Evolutionary conservation across 768 basidiomycete species (phyloP), one percentile per base, ranked within the genome.

Genomic region (Stropharia rugosoannulata): DNA sequence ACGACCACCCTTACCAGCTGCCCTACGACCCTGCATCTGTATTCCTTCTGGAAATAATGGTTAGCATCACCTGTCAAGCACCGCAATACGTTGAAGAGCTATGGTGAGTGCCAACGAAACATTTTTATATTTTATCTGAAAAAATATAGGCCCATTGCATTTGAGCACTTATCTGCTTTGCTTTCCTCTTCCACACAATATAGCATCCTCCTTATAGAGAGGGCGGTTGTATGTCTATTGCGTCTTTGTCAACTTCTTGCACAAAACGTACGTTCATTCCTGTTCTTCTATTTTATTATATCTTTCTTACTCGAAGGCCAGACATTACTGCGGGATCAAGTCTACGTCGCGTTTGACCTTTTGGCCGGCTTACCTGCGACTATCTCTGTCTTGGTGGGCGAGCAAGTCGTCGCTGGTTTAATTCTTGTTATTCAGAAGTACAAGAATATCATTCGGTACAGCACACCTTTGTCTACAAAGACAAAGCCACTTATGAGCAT

Each of bases 21-120:
- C 85, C 95, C 9, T 99, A 98, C 63, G 97, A 99, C 68, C 94
- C 97, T 10, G 92, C 94, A 3, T 92, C 95, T 7, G 87, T 97
- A 1, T 96, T 98, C 73, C 84, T 98, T 37, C 72, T 98, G 58
- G 97, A 99, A 70, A 91, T 85, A 48, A 96, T 98, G 89, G 86
- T 93, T 60, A 96, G 93, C 69, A 85, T 98, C 39, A 81, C 89
- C 1, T 86, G 82, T 59, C 85, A 92, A 56, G 83, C 88, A 1
- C 81, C 87, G 7, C 81, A 86, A 57, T 81, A 87, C 62, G 87
- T 98, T 25, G 88, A 88, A 54, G 95, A 98, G 43, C 80, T 93
- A 40, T 99, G 97, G 96, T 91, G 61, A 61, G 85, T 32, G 5
- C 69, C 10, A 27, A 4, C 37, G 18, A 11, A 27, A 54, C 40